Conservation (phyloP, 208 protist species). For the Leishmania mexicana region DNA sequence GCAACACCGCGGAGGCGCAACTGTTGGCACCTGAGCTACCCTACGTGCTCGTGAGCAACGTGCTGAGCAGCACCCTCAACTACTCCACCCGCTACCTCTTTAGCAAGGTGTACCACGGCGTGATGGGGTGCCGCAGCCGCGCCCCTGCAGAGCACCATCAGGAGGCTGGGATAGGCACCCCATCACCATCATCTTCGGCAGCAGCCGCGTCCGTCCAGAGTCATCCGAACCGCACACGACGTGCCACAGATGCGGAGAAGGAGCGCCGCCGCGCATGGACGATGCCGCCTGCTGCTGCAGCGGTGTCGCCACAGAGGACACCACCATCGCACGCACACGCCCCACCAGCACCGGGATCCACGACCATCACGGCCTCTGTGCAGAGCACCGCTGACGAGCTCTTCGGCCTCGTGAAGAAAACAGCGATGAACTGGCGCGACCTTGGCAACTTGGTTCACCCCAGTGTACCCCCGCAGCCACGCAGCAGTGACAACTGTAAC, state of each 20-base stretch:
- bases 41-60: constrained; percentile 47
- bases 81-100: constrained; percentile 46
- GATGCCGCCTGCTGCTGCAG: neutral
- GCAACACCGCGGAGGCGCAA: neutral
- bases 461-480: neutral
- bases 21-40: constrained; percentile 39
- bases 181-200: neutral
- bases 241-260: constrained; percentile 23
- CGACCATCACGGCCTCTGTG: neutral
- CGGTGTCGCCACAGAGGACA: neutral
- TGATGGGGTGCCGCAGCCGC: constrained; percentile 14
- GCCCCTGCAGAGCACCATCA: neutral
- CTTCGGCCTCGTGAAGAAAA: constrained; percentile 8
- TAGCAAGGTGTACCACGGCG: constrained; percentile 44
- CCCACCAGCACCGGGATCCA: neutral
- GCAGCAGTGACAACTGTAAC: neutral
- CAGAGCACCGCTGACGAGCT: constrained; percentile 4
- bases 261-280: constrained; percentile 21
- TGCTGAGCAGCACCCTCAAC: constrained; percentile 45
- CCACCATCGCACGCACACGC: neutral
- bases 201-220: neutral
- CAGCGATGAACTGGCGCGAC: neutral
- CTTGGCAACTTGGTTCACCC: neutral
- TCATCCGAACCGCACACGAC: constrained; percentile 25
- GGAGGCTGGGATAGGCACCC: neutral